These are phyloP conservation scores for Fusarium proliferatum DNA, from an alignment of 2,329 filamentous ascomycete genomes.

Conservation along the genomic window DNA sequence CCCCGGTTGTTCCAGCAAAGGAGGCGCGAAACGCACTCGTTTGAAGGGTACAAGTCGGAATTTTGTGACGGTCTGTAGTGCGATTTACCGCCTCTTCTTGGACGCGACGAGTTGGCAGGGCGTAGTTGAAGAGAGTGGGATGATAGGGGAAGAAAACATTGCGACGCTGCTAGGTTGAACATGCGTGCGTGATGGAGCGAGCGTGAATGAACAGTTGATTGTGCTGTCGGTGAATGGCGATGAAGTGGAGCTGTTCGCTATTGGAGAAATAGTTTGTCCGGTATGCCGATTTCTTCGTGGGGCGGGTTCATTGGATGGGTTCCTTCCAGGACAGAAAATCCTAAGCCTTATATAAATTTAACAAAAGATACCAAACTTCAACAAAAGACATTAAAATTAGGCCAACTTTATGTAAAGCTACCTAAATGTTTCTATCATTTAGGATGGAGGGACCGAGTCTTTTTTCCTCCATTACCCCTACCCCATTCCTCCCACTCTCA, in stretches of 20 bases:
- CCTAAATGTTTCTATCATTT: no score
- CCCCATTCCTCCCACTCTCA: background rate
- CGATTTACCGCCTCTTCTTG: conserved; percentile 23
- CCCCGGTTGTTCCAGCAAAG: conserved; percentile 27
- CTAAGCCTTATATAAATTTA: no score
- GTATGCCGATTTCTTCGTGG: no score
- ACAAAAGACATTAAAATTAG: no score
- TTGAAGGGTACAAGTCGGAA: conserved; percentile 26
- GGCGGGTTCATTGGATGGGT: no score
- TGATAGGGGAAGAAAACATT: background rate
- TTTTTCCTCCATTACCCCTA: no score
- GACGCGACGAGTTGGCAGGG: background rate
- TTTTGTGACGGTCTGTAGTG: conserved; percentile 19
- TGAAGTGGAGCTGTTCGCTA: background rate
- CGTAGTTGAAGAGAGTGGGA: background rate
- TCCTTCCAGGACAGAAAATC: no score
- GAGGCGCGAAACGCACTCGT: conserved; percentile 12
- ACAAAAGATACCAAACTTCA: no score
- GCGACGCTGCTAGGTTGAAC: background rate
- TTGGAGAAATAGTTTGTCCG: background rate
- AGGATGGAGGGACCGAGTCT: no score
- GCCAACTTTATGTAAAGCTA: no score
- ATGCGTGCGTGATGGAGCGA: background rate
- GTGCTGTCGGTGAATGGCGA: background rate
- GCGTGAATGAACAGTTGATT: background rate